A percentile compares a stretch with the other conserved stretches of the same genome.
Conservation (phyloP, 495 filamentous ascomycete genomes). For the Penicillium argentinense region DNA sequence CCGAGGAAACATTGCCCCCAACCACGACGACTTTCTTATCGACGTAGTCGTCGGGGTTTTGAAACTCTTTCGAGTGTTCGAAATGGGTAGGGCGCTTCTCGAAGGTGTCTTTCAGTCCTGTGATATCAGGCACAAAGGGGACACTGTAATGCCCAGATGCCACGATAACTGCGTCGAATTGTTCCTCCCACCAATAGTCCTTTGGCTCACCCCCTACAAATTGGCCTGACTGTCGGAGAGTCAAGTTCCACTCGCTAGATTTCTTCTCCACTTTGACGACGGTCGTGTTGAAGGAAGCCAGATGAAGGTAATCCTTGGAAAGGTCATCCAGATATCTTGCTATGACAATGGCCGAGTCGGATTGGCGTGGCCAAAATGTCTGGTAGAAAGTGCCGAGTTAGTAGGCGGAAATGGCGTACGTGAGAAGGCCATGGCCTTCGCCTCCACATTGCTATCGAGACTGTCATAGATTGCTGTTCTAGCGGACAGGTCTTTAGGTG, state of each 20-base stretch:
- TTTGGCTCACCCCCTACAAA: slow-evolving; percentile 1
- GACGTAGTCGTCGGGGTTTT: slow-evolving; percentile 25
- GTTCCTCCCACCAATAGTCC: slow-evolving; percentile 36
- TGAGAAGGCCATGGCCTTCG: slow-evolving; percentile 29
- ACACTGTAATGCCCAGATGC: slow-evolving; percentile 75
- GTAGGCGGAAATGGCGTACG: slow-evolving; percentile 24
- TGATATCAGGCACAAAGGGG: slow-evolving; percentile 60
- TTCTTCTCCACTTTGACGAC: slow-evolving; percentile 30
- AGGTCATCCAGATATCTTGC: slow-evolving; percentile 25
- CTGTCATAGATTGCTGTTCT: slow-evolving; percentile 26
- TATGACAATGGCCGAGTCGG: slow-evolving; percentile 30
- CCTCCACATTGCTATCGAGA: slow-evolving; percentile 33
- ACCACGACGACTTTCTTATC: slow-evolving; percentile 30
- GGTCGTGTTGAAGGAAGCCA: slow-evolving; percentile 27
- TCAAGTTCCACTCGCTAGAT: slow-evolving; percentile 21
- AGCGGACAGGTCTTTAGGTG: slow-evolving; percentile 21
- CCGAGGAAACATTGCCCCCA: slow-evolving; percentile 31
- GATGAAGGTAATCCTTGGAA: slow-evolving; percentile 21
- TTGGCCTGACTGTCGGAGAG: slow-evolving; percentile 22
- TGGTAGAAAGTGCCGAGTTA: slow-evolving; percentile 25
- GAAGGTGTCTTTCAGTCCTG: slow-evolving; percentile 14
- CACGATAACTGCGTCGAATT: slow-evolving; percentile 68
- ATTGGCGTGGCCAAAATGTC: slow-evolving; percentile 18
- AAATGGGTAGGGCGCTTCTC: slow-evolving; percentile 16
- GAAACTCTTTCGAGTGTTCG: slow-evolving; percentile 30